Percentiles rank a stretch among this genome's conserved stretches.
These are phyloP conservation scores for Obba rivulosa DNA, from an alignment of 768 basidiomycete species.

Conservation along the genomic window DNA sequence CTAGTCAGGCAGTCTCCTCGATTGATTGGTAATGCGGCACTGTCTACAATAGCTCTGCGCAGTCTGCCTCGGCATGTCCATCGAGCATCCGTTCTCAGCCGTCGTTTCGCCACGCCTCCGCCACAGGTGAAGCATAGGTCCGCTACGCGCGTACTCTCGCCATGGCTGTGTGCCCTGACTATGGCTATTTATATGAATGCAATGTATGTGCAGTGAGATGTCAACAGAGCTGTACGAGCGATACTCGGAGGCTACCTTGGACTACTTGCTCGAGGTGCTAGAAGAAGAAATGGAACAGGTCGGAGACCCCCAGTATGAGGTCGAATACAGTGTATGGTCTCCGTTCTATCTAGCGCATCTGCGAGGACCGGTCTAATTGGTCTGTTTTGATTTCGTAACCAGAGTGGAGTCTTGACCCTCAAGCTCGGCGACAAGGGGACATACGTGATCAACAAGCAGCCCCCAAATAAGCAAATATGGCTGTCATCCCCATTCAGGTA, in stretches of 20 bases:
- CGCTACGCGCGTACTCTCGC: constrained; percentile 2
- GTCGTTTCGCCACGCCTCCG: constrained; percentile 42
- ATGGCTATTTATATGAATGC: not conserved
- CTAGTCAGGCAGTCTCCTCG: not conserved
- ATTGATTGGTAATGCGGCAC: not conserved
- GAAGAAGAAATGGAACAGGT: constrained; percentile 65
- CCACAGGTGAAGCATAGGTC: constrained; percentile 56
- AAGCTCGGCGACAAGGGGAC: constrained; percentile 71
- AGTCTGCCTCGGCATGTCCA: not conserved
- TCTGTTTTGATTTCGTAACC: constrained; percentile 1
- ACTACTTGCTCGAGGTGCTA: constrained; percentile 62
- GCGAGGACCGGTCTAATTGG: not conserved
- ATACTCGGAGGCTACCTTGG: constrained; percentile 76
- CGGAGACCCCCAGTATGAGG: constrained; percentile 58
- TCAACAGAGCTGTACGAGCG: constrained; percentile 62
- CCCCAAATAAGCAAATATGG: constrained; percentile 97
- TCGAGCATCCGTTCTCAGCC: not conserved
- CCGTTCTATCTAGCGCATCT: not conserved
- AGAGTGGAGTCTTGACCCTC: constrained; percentile 92
- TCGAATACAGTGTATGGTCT: constrained; percentile 81
- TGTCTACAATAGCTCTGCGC: not conserved
- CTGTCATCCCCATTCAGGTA: constrained; percentile 85
- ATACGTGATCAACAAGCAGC: constrained; percentile 96
- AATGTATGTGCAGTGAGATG: constrained; percentile 37
- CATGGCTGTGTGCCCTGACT: constrained; percentile 1